These are phyloP conservation scores for Hydnum rufescens DNA, from an alignment of 768 basidiomycete species.

Conservation along the genomic window DNA sequence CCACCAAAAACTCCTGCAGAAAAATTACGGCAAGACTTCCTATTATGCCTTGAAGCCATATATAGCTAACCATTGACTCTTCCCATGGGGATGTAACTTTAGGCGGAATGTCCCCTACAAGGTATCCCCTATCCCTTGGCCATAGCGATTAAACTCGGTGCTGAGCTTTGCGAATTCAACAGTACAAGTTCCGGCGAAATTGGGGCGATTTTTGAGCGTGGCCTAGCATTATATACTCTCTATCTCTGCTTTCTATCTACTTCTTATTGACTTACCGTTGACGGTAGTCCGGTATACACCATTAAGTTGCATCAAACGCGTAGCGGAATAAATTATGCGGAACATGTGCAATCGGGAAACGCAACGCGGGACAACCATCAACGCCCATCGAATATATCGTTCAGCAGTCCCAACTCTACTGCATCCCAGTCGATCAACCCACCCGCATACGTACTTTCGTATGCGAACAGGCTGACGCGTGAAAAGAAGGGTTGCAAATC, in stretches of 20 bases:
- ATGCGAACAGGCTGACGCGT: conserved; percentile 68
- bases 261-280: too few species aligned
- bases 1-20: conserved; percentile 55
- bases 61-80: background rate
- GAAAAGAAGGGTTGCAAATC: conserved; percentile 86
- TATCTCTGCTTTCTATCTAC: too few species aligned
- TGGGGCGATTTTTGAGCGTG: conserved; percentile 80
- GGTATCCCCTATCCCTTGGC: conserved; percentile 24
- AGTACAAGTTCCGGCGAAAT: conserved; percentile 78
- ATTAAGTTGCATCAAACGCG: too few species aligned
- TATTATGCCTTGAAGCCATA: background rate
- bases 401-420: conserved; percentile 60
- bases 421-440: conserved; percentile 77
- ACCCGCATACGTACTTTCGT: conserved; percentile 70
- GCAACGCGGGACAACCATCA: too few species aligned
- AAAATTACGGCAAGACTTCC: conserved; percentile 38
- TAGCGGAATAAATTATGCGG: too few species aligned
- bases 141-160: background rate
- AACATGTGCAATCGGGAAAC: too few species aligned
- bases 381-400: conserved; percentile 68
- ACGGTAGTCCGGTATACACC: too few species aligned
- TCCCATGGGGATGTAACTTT: background rate
- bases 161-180: conserved; percentile 20
- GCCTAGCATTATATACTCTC: too few species aligned
- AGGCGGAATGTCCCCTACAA: conserved; percentile 78